These are phyloP conservation scores for Magnolia kwangsiensis DNA, from an alignment of 164 flowering plant species.

Conservation along the genomic window DNA sequence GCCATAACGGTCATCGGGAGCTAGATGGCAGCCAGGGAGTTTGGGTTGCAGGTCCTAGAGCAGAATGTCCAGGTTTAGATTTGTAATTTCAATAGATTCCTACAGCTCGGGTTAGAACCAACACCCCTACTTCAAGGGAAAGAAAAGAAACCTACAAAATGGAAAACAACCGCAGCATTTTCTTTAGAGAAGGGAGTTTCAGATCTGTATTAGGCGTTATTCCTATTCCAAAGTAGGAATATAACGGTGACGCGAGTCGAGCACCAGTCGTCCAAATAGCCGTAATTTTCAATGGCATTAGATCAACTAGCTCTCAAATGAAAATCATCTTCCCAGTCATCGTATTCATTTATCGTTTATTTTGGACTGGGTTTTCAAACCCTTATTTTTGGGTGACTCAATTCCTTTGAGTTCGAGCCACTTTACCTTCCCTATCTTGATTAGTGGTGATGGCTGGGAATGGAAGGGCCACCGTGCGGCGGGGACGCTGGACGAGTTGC, in stretches of 20 bases:
- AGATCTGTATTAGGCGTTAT: constrained; percentile 22
- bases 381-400: too few relatives aligned
- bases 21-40: constrained; percentile 27
- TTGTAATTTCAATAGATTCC: constrained; percentile 11
- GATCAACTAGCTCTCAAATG: too few relatives aligned
- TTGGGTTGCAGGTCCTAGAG: constrained; percentile 22
- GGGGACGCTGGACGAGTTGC: too few relatives aligned
- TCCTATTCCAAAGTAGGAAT: constrained; percentile 16
- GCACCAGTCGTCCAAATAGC: constrained; percentile 13
- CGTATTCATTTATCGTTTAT: too few relatives aligned
- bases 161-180: constrained; percentile 28
- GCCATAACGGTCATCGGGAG: constrained; percentile 29
- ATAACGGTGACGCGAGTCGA: constrained; percentile 22
- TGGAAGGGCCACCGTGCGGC: too few relatives aligned
- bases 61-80: constrained; percentile 20
- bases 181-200: constrained; percentile 26
- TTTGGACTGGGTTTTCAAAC: too few relatives aligned
- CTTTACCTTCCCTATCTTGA: too few relatives aligned
- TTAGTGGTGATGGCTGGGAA: too few relatives aligned
- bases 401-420: too few relatives aligned
- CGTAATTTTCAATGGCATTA: too few relatives aligned
- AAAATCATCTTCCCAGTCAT: too few relatives aligned
- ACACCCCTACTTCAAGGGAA: too few relatives aligned
- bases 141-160: background rate
- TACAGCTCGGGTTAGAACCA: constrained; percentile 14